These are phyloP conservation scores for Aethionema arabicum DNA, from an alignment of 345 rosid species.

Conservation along the genomic window DNA sequence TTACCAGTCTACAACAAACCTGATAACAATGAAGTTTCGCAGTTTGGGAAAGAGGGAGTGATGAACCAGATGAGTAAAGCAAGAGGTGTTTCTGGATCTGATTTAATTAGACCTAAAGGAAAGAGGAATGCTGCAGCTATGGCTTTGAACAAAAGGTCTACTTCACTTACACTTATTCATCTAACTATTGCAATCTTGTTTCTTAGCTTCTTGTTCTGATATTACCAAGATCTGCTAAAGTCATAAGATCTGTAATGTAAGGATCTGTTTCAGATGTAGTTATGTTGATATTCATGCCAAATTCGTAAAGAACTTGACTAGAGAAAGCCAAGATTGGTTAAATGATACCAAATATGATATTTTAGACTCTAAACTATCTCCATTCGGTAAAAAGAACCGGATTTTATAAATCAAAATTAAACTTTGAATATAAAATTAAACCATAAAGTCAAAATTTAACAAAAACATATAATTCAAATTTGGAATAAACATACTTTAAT, in stretches of 20 bases:
- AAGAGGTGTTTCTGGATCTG: constrained; percentile 31
- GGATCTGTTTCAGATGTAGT: background rate
- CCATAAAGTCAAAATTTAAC: too few species aligned
- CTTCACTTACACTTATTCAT: constrained; percentile 13
- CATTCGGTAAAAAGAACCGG: too few species aligned
- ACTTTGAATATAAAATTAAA: too few species aligned
- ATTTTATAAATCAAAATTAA: too few species aligned
- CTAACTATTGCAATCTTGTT: constrained; percentile 4
- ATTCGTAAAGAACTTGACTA: too few species aligned
- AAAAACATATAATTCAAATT: too few species aligned
- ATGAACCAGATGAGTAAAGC: constrained; percentile 11
- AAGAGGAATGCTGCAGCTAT: constrained; percentile 26
- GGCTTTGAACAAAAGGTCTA: constrained; percentile 20
- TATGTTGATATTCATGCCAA: too few species aligned
- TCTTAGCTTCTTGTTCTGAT: constrained; percentile 23
- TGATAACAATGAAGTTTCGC: constrained; percentile 12
- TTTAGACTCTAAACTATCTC: too few species aligned
- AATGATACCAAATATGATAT: too few species aligned
- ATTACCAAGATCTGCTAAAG: background rate
- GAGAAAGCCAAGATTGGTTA: too few species aligned
- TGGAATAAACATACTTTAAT: too few species aligned
- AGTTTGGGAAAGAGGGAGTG: background rate
- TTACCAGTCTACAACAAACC: background rate
- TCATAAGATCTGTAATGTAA: background rate
- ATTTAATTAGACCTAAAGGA: constrained; percentile 17